Percentiles rank a stretch among this genome's conserved stretches.
phyloP scores from a whole-genome alignment of 495 filamentous ascomycete genomes.

The Diplogelasinospora grovesii region DNA sequence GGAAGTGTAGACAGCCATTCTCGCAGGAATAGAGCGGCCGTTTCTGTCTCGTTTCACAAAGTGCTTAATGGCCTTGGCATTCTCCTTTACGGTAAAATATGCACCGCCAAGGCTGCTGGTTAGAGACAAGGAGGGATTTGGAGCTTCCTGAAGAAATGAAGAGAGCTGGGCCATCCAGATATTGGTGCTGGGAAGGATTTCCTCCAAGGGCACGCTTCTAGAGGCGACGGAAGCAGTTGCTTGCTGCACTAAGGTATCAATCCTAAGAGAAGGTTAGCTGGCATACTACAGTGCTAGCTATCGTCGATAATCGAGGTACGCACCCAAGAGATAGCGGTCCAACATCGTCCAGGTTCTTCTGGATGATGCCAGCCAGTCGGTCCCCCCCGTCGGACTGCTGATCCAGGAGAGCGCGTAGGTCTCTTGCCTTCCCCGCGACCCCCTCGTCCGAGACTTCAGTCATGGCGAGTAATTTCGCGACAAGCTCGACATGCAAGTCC shows the following conservation, averaged over 20 bases:
- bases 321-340: slow-evolving; percentile 35
- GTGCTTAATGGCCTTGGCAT: slow-evolving; percentile 16
- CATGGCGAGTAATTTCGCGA: slow-evolving; percentile 38
- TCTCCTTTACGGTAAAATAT: slow-evolving; percentile 53
- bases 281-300: background rate
- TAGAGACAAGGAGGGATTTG: slow-evolving; percentile 59
- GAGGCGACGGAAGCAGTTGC: slow-evolving; percentile 21
- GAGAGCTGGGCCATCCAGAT: slow-evolving; percentile 43
- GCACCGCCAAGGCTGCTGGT: slow-evolving; percentile 64
- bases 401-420: slow-evolving; percentile 28
- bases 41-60: slow-evolving; percentile 48
- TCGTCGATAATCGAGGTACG: slow-evolving; percentile 5
- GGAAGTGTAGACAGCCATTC: slow-evolving; percentile 63
- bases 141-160: slow-evolving; percentile 50
- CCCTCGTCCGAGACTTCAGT: slow-evolving; percentile 33
- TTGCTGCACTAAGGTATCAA: slow-evolving; percentile 41
- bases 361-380: slow-evolving; percentile 31
- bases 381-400: slow-evolving; percentile 21
- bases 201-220: slow-evolving; percentile 15
- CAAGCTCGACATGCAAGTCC: slow-evolving; percentile 31
- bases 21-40: slow-evolving; percentile 63
- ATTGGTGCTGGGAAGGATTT: slow-evolving; percentile 36
- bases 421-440: slow-evolving; percentile 22
- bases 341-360: slow-evolving; percentile 35
- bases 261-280: slow-evolving; percentile 17